Evolutionary conservation across 73 alveolate genomes (phyloP).

Genomic region (Symbiodinium natans): DNA sequence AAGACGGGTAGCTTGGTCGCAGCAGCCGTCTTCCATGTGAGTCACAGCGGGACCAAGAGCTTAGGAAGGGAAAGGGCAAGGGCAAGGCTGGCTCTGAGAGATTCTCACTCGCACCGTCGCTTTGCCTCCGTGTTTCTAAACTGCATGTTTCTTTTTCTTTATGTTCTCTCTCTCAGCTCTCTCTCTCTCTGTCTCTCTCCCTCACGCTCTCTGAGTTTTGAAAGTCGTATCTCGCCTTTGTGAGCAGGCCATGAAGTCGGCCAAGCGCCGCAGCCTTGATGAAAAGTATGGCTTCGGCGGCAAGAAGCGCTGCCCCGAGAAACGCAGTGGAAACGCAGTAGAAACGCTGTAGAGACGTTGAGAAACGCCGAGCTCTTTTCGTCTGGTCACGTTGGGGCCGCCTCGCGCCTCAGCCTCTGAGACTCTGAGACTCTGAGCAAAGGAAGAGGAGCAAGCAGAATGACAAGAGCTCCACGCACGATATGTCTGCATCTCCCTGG

Average conservation of each 20-base stretch:
- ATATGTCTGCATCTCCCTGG: conserved; percentile 78
- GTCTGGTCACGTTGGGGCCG: no score
- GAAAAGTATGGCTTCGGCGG: conserved; percentile 92
- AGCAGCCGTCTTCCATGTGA: background rate
- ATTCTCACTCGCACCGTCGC: background rate
- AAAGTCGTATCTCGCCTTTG: no score
- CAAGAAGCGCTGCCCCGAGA: conserved; percentile 16
- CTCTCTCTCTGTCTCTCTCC: no score
- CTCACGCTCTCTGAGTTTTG: no score
- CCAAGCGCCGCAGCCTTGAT: conserved; percentile 64
- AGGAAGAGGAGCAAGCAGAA: conserved; percentile 83
- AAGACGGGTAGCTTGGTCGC: conserved; percentile 53
- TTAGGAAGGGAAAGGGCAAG: conserved; percentile 79
- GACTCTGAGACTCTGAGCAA: background rate
- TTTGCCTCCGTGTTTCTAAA: no score
- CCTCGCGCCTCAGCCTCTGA: no score
- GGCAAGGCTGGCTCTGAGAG: background rate
- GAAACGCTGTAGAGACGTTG: background rate
- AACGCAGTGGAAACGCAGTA: no score
- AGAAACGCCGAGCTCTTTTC: no score
- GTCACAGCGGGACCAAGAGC: no score
- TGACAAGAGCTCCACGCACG: conserved; percentile 53
- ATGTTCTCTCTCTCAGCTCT: no score
- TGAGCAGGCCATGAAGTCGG: conserved; percentile 78
- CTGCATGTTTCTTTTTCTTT: no score